phyloP scores from a whole-genome alignment of 495 filamentous ascomycete species.

The Penicillium steckii region DNA sequence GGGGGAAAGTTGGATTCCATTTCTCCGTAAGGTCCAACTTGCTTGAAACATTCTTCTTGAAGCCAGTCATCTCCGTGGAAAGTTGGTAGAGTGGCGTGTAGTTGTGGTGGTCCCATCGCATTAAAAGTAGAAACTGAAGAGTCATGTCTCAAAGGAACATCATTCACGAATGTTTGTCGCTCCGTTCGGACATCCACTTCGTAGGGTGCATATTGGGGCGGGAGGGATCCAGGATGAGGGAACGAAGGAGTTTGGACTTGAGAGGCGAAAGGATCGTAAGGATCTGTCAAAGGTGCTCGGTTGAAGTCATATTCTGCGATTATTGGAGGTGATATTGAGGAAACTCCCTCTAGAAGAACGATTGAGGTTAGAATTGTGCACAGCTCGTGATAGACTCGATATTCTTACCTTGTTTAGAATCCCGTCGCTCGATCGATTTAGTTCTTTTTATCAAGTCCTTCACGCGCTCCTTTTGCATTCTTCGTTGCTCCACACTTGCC shows the following conservation, averaged over 20 bases:
- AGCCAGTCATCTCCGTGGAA: conserved; percentile 76
- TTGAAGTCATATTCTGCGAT: conserved; percentile 70
- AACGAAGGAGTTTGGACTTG: conserved; percentile 42
- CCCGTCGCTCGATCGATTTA: conserved; percentile 83
- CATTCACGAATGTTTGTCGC: conserved; percentile 90
- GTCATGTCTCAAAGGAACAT: conserved; percentile 78
- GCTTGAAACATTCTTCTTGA: conserved; percentile 66
- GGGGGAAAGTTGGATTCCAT: neutral
- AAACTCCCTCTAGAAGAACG: neutral
- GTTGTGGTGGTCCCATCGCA: conserved; percentile 75
- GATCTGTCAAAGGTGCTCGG: no score
- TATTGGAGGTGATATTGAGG: conserved; percentile 33
- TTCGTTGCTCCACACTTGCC: conserved; percentile 83
- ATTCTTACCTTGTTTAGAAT: neutral
- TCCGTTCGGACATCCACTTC: conserved; percentile 96
- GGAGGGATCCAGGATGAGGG: conserved; percentile 32
- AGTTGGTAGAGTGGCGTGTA: conserved; percentile 59
- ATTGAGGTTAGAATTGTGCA: no score
- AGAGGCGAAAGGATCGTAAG: conserved; percentile 59
- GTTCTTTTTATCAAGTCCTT: conserved; percentile 97
- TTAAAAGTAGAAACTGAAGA: conserved; percentile 86
- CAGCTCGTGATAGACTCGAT: no score
- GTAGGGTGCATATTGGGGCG: conserved; percentile 64
- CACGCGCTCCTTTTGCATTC: conserved; percentile 87
- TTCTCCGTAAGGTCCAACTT: conserved; percentile 3